Base-by-base conservation (phyloP, 139 green algal genomes). In the Picochlorum sp. region DNA sequence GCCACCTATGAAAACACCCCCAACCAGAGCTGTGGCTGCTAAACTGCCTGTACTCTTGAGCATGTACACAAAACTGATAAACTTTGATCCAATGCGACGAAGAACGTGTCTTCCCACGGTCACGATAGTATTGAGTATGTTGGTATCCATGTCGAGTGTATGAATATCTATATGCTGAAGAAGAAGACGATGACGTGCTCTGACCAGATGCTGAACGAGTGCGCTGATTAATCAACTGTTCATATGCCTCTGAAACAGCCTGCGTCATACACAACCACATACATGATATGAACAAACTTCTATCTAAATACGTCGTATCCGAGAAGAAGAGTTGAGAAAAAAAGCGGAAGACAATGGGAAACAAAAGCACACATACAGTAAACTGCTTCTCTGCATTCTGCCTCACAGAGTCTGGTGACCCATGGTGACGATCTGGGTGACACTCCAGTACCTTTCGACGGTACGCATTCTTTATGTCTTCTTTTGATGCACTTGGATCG, bases 391-490 rank as follows among this genome's bases (percentile, higher is more conserved):
- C 70, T 16, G 68, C 24, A 10, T 30, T 24, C 16, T 49, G 34
- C 14, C 62, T 45, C 6, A 73, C 57, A 18, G 24, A 4, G 21
- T 67, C 70, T 9, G 64, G 24, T 3, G 70, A 66, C 0, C 18
- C 41, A 7, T 21, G 26, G 38, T 73, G 65, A 63, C 54, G 73
- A 73, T 88, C 81, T n/a, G 81, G 83, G 45, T 89, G 83, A 45
- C 80, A 63, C 38, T 72, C 41, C 44, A 82, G 71, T 0, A 78
- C 80, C 18, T 68, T 57, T 20, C 51, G 21, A 1, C 79, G 52
- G 57, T 78, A 89, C 0, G 81, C 81, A 9, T 62, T 55, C 55
- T 84, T 86, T 49, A 89, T 71, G 1, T 85, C 76, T 0, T 79
- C 70, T 3, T 72, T 75, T 6, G 26, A 62, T 0, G 81, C 70